phyloP scores from a whole-genome alignment of 305 asterid genomes.

The Fraxinus paxiana region DNA sequence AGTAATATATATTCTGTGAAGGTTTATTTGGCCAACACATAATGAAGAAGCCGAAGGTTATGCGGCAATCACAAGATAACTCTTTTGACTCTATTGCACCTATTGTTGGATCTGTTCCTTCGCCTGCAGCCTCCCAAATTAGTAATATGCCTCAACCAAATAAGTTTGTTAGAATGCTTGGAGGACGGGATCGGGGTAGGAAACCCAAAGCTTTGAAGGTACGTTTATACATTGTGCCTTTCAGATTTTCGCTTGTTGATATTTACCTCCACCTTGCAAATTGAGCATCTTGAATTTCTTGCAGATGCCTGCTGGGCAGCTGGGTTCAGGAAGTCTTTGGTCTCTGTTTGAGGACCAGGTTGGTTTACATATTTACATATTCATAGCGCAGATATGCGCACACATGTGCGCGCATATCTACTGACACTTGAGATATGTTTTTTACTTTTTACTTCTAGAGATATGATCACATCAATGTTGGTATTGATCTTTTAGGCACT shows the following conservation, averaged over 20 bases:
- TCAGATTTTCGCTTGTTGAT: slow-evolving; percentile 12
- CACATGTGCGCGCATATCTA: background rate
- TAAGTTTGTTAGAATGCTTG: slow-evolving; percentile 58
- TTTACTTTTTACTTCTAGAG: slow-evolving; percentile 7
- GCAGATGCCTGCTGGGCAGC: slow-evolving; percentile 56
- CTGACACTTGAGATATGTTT: slow-evolving; percentile 21
- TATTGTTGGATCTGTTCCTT: slow-evolving; percentile 50
- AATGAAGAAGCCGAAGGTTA: slow-evolving; percentile 55
- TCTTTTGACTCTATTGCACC: slow-evolving; percentile 47
- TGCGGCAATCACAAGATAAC: slow-evolving; percentile 54
- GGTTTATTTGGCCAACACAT: slow-evolving; percentile 64
- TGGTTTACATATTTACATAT: slow-evolving; percentile 25
- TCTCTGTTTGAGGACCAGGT: slow-evolving; percentile 81
- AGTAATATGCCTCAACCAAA: slow-evolving; percentile 76
- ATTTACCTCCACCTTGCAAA: slow-evolving; percentile 4
- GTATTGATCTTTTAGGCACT: slow-evolving; percentile 50
- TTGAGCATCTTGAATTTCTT: slow-evolving; percentile 29
- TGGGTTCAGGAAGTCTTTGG: slow-evolving; percentile 64
- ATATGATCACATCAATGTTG: slow-evolving; percentile 13
- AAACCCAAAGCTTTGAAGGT: slow-evolving; percentile 61
- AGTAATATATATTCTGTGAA: slow-evolving; percentile 28
- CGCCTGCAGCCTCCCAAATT: slow-evolving; percentile 78
- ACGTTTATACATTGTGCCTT: slow-evolving; percentile 6
- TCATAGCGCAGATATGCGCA: slow-evolving; percentile 4
- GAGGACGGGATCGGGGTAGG: slow-evolving; percentile 70